A percentile compares a stretch with the other conserved stretches of the same genome.
Conservation (phyloP, 1,284 basidiomycete species). For the Marasmius oreades region DNA sequence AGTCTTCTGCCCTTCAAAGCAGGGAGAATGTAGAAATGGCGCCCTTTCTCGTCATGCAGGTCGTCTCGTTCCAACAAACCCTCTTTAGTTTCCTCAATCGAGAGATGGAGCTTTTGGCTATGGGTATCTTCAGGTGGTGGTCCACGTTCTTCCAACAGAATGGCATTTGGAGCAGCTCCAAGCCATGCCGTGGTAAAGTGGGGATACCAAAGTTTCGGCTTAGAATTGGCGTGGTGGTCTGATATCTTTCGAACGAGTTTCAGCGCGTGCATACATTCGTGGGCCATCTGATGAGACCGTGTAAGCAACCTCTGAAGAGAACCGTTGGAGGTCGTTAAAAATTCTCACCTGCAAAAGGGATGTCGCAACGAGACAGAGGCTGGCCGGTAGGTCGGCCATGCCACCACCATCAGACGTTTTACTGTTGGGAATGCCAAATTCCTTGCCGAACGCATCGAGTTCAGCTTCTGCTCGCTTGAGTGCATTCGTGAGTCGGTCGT, state of each 20-base stretch:
- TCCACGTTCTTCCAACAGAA: conserved; percentile 36
- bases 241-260: conserved; percentile 32
- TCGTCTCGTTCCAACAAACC: conserved; percentile 20
- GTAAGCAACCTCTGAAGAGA: neutral
- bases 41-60: neutral
- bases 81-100: conserved; percentile 21
- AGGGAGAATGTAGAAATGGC: neutral
- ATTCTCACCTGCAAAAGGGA: conserved; percentile 44
- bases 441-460: conserved; percentile 31
- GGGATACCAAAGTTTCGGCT: conserved; percentile 41
- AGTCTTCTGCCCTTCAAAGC: conserved; percentile 9
- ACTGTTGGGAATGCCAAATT: conserved; percentile 27
- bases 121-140: conserved; percentile 23
- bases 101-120: conserved; percentile 3
- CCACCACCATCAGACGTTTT: conserved; percentile 21
- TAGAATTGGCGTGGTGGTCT: conserved; percentile 30
- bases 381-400: conserved; percentile 30
- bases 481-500: conserved; percentile 27
- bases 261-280: conserved; percentile 36
- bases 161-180: conserved; percentile 38
- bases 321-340: too few relatives aligned
- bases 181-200: conserved; percentile 44
- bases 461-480: conserved; percentile 29
- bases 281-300: conserved; percentile 37
- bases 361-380: conserved; percentile 39